phyloP scores from a whole-genome alignment of 1,139 yeast species.

The Meyerozyma athensensis region DNA sequence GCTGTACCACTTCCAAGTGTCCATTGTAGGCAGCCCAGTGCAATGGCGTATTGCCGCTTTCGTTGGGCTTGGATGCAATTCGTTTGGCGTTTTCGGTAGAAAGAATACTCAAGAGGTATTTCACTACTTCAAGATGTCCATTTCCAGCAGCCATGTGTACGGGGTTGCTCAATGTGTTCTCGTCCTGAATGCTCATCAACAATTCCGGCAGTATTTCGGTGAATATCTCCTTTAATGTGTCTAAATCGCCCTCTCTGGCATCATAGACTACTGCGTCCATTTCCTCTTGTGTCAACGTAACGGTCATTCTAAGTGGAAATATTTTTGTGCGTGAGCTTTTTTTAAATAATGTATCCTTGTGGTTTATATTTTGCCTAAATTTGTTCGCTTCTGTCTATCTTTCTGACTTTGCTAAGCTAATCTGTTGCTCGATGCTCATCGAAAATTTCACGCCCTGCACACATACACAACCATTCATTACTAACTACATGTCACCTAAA shows the following conservation, averaged over 20 bases:
- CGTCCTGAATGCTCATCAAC: slow-evolving; percentile 54
- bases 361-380: background rate
- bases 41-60: slow-evolving; percentile 84
- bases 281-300: slow-evolving; percentile 57
- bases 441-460: slow-evolving; percentile 1
- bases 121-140: slow-evolving; percentile 72
- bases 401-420: background rate
- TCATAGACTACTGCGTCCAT: slow-evolving; percentile 77
- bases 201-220: slow-evolving; percentile 51
- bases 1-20: slow-evolving; percentile 64
- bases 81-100: slow-evolving; percentile 38
- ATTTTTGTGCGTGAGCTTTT: background rate
- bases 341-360: background rate
- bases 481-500: background rate
- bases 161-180: slow-evolving; percentile 64
- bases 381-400: background rate
- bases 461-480: background rate
- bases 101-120: slow-evolving; percentile 52
- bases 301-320: background rate
- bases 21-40: slow-evolving; percentile 97
- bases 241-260: slow-evolving; percentile 84
- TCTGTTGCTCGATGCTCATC: slow-evolving; percentile 2
- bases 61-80: slow-evolving; percentile 58
- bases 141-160: slow-evolving; percentile 95
- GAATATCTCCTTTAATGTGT: slow-evolving; percentile 64